Percentiles rank a stretch among this genome's conserved stretches.
Conservation (phyloP, 208 protist species). For the Endotrypanum monterogeii region DNA sequence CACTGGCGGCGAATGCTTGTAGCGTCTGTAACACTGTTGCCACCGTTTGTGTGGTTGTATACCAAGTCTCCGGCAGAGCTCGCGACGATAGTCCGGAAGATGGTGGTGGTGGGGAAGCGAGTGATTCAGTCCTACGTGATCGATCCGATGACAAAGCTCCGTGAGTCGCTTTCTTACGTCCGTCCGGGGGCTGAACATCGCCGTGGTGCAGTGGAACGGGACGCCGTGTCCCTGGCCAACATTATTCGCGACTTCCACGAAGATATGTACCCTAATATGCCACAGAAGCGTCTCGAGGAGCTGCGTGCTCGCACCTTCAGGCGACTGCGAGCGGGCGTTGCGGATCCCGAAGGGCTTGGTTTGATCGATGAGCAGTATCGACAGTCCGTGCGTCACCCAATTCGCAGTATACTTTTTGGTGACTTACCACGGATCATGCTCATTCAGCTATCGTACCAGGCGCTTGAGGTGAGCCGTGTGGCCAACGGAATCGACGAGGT, state of each 20-base stretch:
- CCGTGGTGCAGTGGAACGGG: constrained; percentile 48
- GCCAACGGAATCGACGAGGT: constrained; percentile 80
- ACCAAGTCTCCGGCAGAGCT: constrained; percentile 43
- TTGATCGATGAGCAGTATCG: constrained; percentile 74
- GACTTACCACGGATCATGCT: constrained; percentile 71
- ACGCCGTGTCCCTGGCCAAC: constrained; percentile 67
- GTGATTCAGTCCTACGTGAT: constrained; percentile 58
- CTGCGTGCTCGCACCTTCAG: constrained; percentile 49
- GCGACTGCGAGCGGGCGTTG: constrained; percentile 46
- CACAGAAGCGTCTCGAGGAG: constrained; percentile 35
- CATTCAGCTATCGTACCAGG: constrained; percentile 70
- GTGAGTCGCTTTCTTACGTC: constrained; percentile 51
- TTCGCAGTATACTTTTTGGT: constrained; percentile 66
- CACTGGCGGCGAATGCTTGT: constrained; percentile 53
- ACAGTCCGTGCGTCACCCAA: constrained; percentile 60
- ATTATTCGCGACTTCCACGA: constrained; percentile 83
- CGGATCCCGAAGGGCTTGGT: constrained; percentile 56
- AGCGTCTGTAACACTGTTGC: constrained; percentile 19
- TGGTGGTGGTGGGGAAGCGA: constrained; percentile 15
- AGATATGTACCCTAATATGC: constrained; percentile 58
- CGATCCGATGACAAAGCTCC: constrained; percentile 47
- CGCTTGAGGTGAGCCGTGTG: constrained; percentile 77
- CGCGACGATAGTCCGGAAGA: constrained; percentile 7
- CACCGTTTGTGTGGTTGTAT: constrained; percentile 50
- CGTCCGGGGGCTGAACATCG: constrained; percentile 71